Percentiles rank a stretch among this genome's conserved stretches.
Evolutionary conservation across 2,329 filamentous ascomycete genomes (phyloP).

Genomic region (Aphanocladium album): DNA sequence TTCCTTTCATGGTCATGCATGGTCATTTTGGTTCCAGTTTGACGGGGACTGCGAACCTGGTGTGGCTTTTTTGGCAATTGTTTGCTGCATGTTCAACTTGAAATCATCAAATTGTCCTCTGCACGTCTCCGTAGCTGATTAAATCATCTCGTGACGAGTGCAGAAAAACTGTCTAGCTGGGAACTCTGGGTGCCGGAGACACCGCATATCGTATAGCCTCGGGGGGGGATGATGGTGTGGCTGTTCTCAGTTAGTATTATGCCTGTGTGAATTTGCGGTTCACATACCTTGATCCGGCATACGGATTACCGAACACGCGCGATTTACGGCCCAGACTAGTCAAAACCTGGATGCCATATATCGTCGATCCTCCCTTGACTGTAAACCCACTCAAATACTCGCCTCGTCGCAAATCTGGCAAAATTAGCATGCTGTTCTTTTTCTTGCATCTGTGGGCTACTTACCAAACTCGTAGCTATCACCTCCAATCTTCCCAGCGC

Average conservation of each 20-base stretch:
- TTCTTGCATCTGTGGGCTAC: constrained; percentile 23
- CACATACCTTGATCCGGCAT: constrained; percentile 77
- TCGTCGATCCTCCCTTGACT: constrained; percentile 72
- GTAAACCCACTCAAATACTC: constrained; percentile 86
- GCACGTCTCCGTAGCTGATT: not conserved
- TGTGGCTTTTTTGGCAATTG: not conserved
- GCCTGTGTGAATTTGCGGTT: not conserved
- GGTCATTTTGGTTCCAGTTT: not conserved
- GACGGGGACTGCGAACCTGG: not conserved
- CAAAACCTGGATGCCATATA: constrained; percentile 84
- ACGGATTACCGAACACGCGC: constrained; percentile 73
- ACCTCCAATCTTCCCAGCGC: constrained; percentile 63
- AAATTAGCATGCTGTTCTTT: not conserved
- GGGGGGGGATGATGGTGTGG: constrained; percentile 80
- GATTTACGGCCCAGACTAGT: constrained; percentile 87
- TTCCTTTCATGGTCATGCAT: not conserved
- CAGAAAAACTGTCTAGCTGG: constrained; percentile 81
- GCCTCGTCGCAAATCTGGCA: constrained; percentile 71
- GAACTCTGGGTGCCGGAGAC: constrained; percentile 74
- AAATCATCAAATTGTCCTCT: not conserved
- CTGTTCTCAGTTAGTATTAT: constrained; percentile 39
- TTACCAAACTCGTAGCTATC: constrained; percentile 73
- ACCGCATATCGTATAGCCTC: constrained; percentile 83
- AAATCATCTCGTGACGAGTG: constrained; percentile 53
- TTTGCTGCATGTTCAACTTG: not conserved